Conservation (phyloP, 768 basidiomycete genomes). For the Russula virescens region DNA sequence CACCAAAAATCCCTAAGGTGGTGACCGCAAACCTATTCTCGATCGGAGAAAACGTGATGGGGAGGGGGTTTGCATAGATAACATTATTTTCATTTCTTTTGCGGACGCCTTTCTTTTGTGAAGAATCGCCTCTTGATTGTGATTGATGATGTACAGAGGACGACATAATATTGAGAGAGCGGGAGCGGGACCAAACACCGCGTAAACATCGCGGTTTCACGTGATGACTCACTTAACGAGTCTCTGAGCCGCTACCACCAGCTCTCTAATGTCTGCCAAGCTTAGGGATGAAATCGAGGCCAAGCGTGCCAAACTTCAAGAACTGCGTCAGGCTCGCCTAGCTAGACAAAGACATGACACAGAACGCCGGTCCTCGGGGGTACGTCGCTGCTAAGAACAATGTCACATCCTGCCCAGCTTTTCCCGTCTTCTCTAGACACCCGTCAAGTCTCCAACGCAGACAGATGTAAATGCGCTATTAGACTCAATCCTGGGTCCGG, state of each 20-base stretch:
- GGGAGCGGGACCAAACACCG: constrained; percentile 23
- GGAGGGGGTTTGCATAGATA: constrained; percentile 69
- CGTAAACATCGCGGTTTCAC: constrained; percentile 21
- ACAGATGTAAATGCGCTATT: constrained; percentile 71
- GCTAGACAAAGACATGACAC: constrained; percentile 57
- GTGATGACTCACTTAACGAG: neutral
- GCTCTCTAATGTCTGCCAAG: constrained; percentile 49
- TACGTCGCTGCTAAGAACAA: constrained; percentile 35
- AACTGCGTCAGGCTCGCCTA: constrained; percentile 71
- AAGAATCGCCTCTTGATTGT: constrained; percentile 3
- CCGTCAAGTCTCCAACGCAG: constrained; percentile 34
- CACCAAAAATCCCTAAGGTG: constrained; percentile 40
- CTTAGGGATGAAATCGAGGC: constrained; percentile 86
- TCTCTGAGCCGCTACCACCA: neutral
- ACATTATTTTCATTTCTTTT: constrained; percentile 58
- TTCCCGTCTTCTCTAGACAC: constrained; percentile 7
- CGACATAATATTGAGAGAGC: constrained; percentile 36
- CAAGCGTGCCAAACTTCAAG: constrained; percentile 82
- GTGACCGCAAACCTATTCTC: constrained; percentile 38
- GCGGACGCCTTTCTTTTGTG: constrained; percentile 43
- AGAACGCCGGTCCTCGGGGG: constrained; percentile 37
- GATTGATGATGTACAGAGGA: constrained; percentile 29
- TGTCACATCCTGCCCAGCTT: constrained; percentile 29
- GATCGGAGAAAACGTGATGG: constrained; percentile 44
- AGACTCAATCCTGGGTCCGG: constrained; percentile 45